Evolutionary conservation across 257 asterid genomes (phyloP), one percentile per base, ranked within the genome.

Genomic region (Solanum pennellii): DNA sequence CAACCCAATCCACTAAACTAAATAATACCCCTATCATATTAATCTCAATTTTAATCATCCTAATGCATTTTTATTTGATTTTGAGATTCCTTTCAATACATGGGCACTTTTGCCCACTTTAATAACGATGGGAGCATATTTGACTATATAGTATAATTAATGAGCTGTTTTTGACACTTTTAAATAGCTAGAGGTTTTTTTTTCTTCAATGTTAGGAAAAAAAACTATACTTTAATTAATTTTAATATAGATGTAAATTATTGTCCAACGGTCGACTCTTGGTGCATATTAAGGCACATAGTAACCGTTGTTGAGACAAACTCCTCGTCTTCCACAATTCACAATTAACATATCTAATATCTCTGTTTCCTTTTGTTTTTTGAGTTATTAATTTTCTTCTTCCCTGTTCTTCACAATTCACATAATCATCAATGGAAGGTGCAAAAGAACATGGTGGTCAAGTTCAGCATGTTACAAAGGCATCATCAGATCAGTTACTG

Each of bases 401-500:
- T 72, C 5, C 20, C 23, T 72, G 4, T 35, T 72, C 10, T 1
- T 10, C 60, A 49, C 21, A 15, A 49, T 49, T 52, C 62, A 52
- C 62, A 52, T 10, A 15, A 31, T 16, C 42, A 15, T 49, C 18
- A 85, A 85, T 85, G 87, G 87, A 85, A 72, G 75, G 7, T 33
- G 35, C 35, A 25, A 83, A 91, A 35, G 75, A 6, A 0, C 89
- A 88, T 86, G 91, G 90, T 16, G 91, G 91, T 13, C 90, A 49
- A 90, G 91, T 95, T 74, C 98, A 95, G 93, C 96, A 93, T 83
- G 95, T 96, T 13, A 91, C 96, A 4, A 96, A 94, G 90, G 90
- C 94, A 60, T 94, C 98, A 8, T 96, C 99, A 5, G 97, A 95
- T 74, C 93, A 94, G 91, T 95, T 96, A 21, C 95, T 96, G 59